Evolutionary conservation across 1,139 yeast genomes (phyloP).

Genomic region (Meyerozyma sp.): DNA sequence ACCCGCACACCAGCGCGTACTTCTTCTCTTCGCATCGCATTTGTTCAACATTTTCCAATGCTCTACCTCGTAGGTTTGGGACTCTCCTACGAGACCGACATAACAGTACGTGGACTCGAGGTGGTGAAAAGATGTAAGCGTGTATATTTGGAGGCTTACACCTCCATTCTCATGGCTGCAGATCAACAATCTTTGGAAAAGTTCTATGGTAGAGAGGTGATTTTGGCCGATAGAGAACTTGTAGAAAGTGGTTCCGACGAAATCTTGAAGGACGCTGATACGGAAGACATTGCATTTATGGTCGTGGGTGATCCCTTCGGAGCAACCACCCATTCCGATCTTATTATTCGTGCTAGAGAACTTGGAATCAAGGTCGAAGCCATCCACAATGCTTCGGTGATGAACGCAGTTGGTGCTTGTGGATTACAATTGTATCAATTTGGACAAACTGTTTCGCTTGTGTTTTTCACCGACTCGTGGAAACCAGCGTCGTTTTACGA

Average conservation of each 20-base stretch:
- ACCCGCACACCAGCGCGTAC: not conserved
- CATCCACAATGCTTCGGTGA: conserved; percentile 92
- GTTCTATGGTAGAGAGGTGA: conserved; percentile 80
- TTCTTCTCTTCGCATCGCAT: not conserved
- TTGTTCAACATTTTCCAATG: conserved; percentile 40
- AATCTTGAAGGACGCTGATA: conserved; percentile 70
- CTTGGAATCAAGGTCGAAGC: conserved; percentile 71
- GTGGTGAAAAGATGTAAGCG: conserved; percentile 77
- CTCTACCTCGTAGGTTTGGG: conserved; percentile 89
- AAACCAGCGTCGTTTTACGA: conserved; percentile 93
- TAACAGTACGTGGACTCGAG: conserved; percentile 91
- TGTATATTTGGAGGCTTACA: conserved; percentile 91
- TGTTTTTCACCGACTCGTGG: conserved; percentile 93
- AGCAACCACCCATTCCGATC: conserved; percentile 95
- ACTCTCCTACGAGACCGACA: conserved; percentile 80
- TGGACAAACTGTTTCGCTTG: conserved; percentile 95
- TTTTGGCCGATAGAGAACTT: conserved; percentile 88
- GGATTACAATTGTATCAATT: conserved; percentile 92
- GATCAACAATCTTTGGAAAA: conserved; percentile 61
- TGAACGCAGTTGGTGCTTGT: conserved; percentile 98
- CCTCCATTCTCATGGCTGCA: conserved; percentile 93
- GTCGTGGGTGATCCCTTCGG: conserved; percentile 99
- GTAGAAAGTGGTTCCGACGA: conserved; percentile 87
- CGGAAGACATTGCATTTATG: conserved; percentile 82
- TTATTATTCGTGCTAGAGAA: conserved; percentile 86